phyloP scores from a whole-genome alignment of 148 eudicot genomes.

The Persicaria maculosa region DNA sequence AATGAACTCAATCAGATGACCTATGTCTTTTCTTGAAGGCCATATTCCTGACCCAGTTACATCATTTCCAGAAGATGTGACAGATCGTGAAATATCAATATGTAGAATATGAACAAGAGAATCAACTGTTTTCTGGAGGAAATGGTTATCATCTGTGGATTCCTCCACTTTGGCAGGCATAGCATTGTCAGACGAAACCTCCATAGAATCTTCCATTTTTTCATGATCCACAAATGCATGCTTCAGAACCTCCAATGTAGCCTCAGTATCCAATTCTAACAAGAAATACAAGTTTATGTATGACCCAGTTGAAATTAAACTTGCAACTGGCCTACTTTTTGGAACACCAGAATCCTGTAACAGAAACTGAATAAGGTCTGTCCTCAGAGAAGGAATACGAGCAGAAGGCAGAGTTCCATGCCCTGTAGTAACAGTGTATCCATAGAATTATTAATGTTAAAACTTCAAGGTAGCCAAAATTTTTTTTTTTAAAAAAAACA shows the following conservation, averaged over 20 bases:
- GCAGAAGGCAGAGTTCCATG: slow-evolving; percentile 57
- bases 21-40: slow-evolving; percentile 74
- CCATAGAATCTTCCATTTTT: slow-evolving; percentile 19
- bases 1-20: slow-evolving; percentile 65
- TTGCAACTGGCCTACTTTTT: slow-evolving; percentile 32
- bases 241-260: slow-evolving; percentile 78
- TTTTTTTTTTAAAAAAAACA: no score
- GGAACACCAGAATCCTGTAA: slow-evolving; percentile 60
- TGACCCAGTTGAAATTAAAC: slow-evolving; percentile 33
- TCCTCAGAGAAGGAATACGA: slow-evolving; percentile 65
- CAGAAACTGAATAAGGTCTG: slow-evolving; percentile 71
- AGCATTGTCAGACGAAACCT: slow-evolving; percentile 23
- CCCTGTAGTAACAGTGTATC: slow-evolving; percentile 38
- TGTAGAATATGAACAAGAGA: slow-evolving; percentile 64
- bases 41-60: slow-evolving; percentile 37
- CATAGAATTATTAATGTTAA: neutral
- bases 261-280: slow-evolving; percentile 72
- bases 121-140: slow-evolving; percentile 64
- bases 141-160: slow-evolving; percentile 21
- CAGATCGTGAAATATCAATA: slow-evolving; percentile 35
- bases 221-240: slow-evolving; percentile 49
- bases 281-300: slow-evolving; percentile 57
- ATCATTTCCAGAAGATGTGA: slow-evolving; percentile 34
- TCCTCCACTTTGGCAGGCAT: slow-evolving; percentile 26
- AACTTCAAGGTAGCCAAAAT: neutral